These are phyloP conservation scores for Mallotus japonicus DNA, from an alignment of 441 rosid genomes.

Conservation along the genomic window DNA sequence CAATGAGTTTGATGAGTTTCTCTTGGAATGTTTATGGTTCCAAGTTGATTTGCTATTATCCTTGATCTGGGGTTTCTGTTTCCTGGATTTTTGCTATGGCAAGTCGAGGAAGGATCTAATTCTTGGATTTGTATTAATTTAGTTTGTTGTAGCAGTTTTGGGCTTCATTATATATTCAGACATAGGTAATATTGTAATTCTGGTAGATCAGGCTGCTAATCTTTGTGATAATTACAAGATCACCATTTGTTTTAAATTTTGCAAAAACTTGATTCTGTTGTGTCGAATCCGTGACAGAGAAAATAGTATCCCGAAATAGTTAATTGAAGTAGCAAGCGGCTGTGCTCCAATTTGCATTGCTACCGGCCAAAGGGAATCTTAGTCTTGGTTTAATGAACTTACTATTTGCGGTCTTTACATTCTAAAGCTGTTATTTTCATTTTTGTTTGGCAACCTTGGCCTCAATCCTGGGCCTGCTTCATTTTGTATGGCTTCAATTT, in stretches of 20 bases:
- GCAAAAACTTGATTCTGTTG: neutral
- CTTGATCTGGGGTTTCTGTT: conserved; percentile 25
- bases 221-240: neutral
- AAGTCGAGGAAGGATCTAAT: neutral
- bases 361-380: neutral
- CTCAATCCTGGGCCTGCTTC: neutral
- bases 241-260: neutral
- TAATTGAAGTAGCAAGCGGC: neutral
- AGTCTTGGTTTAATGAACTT: neutral
- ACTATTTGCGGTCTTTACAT: neutral
- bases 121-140: neutral
- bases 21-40: conserved; percentile 13
- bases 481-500: neutral
- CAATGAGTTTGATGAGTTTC: conserved; percentile 14
- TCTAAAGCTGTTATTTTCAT: neutral
- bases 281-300: neutral
- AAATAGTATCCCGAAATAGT: neutral
- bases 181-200: neutral
- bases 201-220: conserved; percentile 1
- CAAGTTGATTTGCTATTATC: neutral
- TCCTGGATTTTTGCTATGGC: conserved; percentile 9
- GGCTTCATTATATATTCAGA: neutral
- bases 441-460: neutral
- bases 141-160: neutral
- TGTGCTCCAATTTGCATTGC: neutral